Conservation (phyloP, 2,329 filamentous ascomycete species). For the Drechmeria coniospora region DNA sequence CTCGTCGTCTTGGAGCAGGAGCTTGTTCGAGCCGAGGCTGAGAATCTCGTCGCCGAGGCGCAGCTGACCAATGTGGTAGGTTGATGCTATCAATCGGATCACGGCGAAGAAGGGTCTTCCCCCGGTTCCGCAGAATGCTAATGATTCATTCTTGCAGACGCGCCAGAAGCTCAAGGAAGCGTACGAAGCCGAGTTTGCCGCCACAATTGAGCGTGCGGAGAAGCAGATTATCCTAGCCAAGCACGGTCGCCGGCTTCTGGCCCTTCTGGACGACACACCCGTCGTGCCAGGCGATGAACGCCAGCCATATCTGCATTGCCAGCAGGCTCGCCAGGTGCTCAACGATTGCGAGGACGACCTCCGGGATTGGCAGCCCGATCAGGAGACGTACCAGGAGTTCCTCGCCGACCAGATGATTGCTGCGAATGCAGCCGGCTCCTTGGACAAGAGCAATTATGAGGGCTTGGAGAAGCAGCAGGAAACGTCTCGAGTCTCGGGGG, state of each 20-base stretch:
- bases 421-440: too few relatives aligned
- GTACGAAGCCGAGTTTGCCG: conserved; percentile 74
- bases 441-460: too few relatives aligned
- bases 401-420: too few relatives aligned
- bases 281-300: conserved; percentile 74
- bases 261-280: conserved; percentile 76
- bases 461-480: too few relatives aligned
- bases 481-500: too few relatives aligned
- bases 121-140: too few relatives aligned
- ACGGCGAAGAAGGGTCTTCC: too few relatives aligned
- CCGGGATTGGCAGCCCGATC: conserved; percentile 49
- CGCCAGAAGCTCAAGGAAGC: conserved; percentile 93
- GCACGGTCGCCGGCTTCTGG: conserved; percentile 72
- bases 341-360: conserved; percentile 88
- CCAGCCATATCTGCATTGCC: conserved; percentile 47
- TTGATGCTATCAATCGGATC: too few relatives aligned
- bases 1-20: conserved; percentile 86
- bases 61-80: conserved; percentile 86
- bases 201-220: conserved; percentile 88
- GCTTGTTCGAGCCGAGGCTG: conserved; percentile 86
- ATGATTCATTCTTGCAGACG: conserved; percentile 53
- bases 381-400: conserved; percentile 17
- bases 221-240: conserved; percentile 91
- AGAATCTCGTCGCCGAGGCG: conserved; percentile 89
- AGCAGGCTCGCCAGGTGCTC: conserved; percentile 66